phyloP scores from a whole-genome alignment of 768 basidiomycete genomes.

The Rhodosporidiobolus sp. region DNA sequence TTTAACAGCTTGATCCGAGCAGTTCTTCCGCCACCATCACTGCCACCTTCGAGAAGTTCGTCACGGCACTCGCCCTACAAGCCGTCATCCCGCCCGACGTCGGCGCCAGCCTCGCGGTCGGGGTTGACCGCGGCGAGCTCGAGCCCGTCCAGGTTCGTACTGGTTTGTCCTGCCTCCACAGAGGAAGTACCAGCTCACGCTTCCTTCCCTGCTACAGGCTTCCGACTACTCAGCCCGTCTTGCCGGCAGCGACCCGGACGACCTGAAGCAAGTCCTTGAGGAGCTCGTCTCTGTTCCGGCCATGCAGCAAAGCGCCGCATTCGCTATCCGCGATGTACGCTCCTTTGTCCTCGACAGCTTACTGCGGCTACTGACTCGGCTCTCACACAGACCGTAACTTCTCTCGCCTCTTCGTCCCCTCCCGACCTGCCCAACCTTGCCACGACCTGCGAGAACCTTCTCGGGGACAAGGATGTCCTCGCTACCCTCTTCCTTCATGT shows the following conservation, averaged over 20 bases:
- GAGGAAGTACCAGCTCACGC: too few species aligned
- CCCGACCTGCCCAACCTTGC: slow-evolving; percentile 24
- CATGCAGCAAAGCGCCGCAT: background rate
- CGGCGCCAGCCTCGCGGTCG: background rate
- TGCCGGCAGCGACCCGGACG: background rate
- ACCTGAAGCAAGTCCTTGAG: background rate
- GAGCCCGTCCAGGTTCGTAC: background rate
- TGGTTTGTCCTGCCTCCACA: too few species aligned
- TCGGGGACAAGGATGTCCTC: slow-evolving; percentile 1
- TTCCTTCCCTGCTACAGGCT: background rate
- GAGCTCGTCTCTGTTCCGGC: background rate
- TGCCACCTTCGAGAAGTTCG: background rate
- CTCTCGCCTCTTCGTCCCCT: background rate
- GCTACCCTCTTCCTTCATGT: slow-evolving; percentile 16
- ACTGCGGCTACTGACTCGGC: fast-evolving
- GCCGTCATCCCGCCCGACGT: background rate
- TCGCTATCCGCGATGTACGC: slow-evolving; percentile 5
- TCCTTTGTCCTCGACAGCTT: background rate
- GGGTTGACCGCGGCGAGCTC: background rate
- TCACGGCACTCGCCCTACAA: slow-evolving; percentile 1
- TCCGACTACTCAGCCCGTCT: background rate
- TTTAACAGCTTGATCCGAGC: background rate
- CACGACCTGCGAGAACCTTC: background rate
- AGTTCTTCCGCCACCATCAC: background rate
- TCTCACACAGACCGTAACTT: background rate